Percentiles rank a stretch among this genome's conserved stretches.
Conservation (phyloP, 1,139 yeast species). For the Lodderomyces parapsilosis region DNA sequence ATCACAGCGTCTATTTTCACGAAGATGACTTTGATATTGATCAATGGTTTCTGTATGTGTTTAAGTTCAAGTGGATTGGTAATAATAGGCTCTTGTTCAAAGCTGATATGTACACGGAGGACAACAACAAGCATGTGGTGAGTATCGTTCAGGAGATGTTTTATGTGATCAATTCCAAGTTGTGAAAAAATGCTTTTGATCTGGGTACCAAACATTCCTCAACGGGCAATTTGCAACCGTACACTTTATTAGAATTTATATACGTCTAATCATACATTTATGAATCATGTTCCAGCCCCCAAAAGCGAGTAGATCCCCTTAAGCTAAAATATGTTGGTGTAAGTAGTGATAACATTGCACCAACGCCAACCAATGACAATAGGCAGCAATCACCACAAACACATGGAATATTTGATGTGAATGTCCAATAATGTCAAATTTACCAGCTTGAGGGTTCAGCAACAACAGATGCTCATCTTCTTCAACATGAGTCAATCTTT, state of each 20-base stretch:
- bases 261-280: no score
- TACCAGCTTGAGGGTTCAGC: slow-evolving; percentile 24
- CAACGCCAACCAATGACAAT: slow-evolving; percentile 69
- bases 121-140: slow-evolving; percentile 59
- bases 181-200: no score
- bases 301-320: no score
- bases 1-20: slow-evolving; percentile 72
- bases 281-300: no score
- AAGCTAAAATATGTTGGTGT: slow-evolving; percentile 26
- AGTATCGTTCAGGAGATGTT: slow-evolving; percentile 65
- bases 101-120: slow-evolving; percentile 53
- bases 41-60: slow-evolving; percentile 52
- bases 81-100: slow-evolving; percentile 55
- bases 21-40: slow-evolving; percentile 49
- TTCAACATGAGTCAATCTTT: slow-evolving; percentile 62
- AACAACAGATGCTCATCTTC: slow-evolving; percentile 20
- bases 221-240: no score
- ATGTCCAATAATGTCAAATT: slow-evolving; percentile 72
- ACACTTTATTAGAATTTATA: no score
- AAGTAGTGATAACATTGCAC: slow-evolving; percentile 56
- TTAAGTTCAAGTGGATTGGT: slow-evolving; percentile 49
- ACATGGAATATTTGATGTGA: slow-evolving; percentile 89
- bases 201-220: no score
- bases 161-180: slow-evolving; percentile 3
- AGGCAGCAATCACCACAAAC: slow-evolving; percentile 78